Evolutionary conservation across 257 asterid genomes (phyloP).

Genomic region (Fraxinus pennsylvanica): DNA sequence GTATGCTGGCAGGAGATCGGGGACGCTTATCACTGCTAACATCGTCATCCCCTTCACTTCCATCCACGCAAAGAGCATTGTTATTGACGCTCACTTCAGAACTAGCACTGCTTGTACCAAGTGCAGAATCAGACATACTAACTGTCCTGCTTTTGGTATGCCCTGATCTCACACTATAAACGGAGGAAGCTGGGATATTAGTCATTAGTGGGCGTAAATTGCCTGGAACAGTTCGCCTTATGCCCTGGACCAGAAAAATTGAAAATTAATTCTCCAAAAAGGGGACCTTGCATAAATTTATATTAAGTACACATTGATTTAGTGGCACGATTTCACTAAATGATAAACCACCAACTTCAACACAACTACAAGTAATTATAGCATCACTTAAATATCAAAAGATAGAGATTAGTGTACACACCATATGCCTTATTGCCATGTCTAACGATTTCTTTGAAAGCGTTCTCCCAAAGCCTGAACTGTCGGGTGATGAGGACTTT

Average conservation of each 20-base stretch:
- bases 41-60: conserved; percentile 65
- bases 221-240: conserved; percentile 79
- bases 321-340: background rate
- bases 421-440: conserved; percentile 99
- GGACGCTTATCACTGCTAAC: conserved; percentile 63
- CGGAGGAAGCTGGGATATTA: conserved; percentile 86
- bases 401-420: conserved; percentile 37
- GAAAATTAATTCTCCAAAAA: background rate
- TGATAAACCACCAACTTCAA: background rate
- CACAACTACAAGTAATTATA: background rate
- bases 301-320: background rate
- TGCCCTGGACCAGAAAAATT: conserved; percentile 55
- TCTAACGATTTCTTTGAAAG: conserved; percentile 97
- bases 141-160: conserved; percentile 56
- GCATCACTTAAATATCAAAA: conserved; percentile 15
- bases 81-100: conserved; percentile 86
- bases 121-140: conserved; percentile 84
- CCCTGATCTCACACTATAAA: conserved; percentile 96
- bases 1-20: conserved; percentile 66
- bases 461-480: conserved; percentile 91
- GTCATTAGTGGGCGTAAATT: conserved; percentile 81
- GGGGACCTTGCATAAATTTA: background rate
- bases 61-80: conserved; percentile 61
- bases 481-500: conserved; percentile 70
- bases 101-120: conserved; percentile 93